phyloP scores from a whole-genome alignment of 2,329 filamentous ascomycete genomes.

The Macroventuria anomochaeta region DNA sequence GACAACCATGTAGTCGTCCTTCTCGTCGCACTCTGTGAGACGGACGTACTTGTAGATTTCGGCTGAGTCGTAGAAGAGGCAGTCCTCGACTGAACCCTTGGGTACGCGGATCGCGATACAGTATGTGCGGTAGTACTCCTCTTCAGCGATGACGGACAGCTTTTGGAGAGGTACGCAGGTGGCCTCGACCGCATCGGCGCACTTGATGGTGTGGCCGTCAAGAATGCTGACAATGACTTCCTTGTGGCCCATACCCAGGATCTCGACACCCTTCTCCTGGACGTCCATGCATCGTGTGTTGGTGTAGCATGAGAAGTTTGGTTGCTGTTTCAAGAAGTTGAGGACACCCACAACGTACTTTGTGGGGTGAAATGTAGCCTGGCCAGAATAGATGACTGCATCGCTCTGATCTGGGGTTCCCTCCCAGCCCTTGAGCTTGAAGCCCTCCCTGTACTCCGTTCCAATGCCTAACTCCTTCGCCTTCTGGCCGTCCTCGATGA shows the following conservation, averaged over 20 bases:
- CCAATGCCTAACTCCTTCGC: constrained; percentile 55
- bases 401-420: constrained; percentile 60
- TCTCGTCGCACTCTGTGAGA: constrained; percentile 60
- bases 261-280: constrained; percentile 57
- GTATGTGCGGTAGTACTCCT: constrained; percentile 63
- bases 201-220: constrained; percentile 56
- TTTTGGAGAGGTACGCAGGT: constrained; percentile 65
- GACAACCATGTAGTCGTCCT: constrained; percentile 63
- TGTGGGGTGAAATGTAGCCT: constrained; percentile 65
- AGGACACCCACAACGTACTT: constrained; percentile 62
- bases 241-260: constrained; percentile 55
- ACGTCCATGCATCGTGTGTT: constrained; percentile 58
- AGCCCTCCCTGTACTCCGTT: constrained; percentile 52
- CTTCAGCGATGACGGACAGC: constrained; percentile 59
- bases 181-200: constrained; percentile 59
- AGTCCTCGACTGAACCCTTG: constrained; percentile 60
- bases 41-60: constrained; percentile 64
- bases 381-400: constrained; percentile 55
- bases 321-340: constrained; percentile 58
- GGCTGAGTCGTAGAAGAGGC: constrained; percentile 62
- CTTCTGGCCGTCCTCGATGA: constrained; percentile 56
- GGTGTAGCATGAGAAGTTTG: constrained; percentile 62
- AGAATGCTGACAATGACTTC: constrained; percentile 57
- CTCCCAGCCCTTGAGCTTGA: constrained; percentile 61
- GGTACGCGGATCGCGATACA: constrained; percentile 63